Evolutionary conservation across 495 filamentous ascomycete species (phyloP).

Genomic region (Aspergillus funiculosus): DNA sequence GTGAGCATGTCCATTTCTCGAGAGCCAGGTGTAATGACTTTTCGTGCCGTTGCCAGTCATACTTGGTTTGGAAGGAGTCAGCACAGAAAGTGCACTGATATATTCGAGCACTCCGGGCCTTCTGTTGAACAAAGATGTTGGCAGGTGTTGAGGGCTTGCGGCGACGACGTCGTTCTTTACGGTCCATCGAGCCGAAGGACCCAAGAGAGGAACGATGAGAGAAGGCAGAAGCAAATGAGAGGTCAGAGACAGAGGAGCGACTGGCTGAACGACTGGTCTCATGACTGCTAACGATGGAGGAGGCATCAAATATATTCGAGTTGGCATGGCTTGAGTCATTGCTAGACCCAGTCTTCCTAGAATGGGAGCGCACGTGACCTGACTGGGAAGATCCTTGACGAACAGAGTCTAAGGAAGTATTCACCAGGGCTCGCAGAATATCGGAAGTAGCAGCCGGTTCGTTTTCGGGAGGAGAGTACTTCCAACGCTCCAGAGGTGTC

Average conservation of each 20-base stretch:
- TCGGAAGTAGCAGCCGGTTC: conserved; percentile 75
- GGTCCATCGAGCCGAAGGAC: conserved; percentile 64
- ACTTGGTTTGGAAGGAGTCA: conserved; percentile 80
- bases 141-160: conserved; percentile 48
- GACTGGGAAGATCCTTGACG: conserved; percentile 38
- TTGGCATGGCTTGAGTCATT: conserved; percentile 60
- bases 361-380: conserved; percentile 42
- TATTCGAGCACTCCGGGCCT: conserved; percentile 40
- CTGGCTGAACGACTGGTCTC: conserved; percentile 68
- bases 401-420: conserved; percentile 48
- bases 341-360: conserved; percentile 50
- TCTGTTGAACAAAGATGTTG: conserved; percentile 39
- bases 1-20: conserved; percentile 83
- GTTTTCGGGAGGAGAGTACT: conserved; percentile 78
- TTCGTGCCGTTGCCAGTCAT: conserved; percentile 89
- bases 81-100: conserved; percentile 94
- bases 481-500: conserved; percentile 83
- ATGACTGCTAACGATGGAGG: conserved; percentile 61
- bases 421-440: conserved; percentile 71
- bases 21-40: conserved; percentile 78
- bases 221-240: conserved; percentile 67
- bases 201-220: conserved; percentile 59
- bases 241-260: conserved; percentile 53
- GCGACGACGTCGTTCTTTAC: conserved; percentile 65
- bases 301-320: conserved; percentile 59